Evolutionary conservation across 1,284 basidiomycete species (phyloP).

Genomic region (Stygiomarasmius scandens): DNA sequence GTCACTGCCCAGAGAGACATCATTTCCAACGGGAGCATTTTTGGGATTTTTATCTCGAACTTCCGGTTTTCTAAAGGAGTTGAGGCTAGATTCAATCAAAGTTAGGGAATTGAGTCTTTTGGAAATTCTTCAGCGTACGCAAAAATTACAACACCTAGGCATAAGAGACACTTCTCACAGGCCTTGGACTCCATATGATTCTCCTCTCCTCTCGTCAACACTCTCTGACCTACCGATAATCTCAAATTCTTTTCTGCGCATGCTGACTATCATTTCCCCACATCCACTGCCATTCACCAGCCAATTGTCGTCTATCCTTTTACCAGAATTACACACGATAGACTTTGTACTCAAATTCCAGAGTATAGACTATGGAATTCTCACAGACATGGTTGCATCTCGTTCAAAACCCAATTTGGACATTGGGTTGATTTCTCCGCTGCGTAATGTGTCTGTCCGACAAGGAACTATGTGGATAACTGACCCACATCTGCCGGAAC

Average conservation of each 20-base stretch:
- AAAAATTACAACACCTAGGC: not conserved
- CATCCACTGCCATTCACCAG: not conserved
- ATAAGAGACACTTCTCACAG: not conserved
- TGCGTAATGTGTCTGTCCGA: not conserved
- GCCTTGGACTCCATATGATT: no score
- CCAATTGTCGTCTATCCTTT: no score
- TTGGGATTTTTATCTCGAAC: not conserved
- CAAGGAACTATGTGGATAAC: not conserved
- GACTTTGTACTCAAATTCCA: conserved; percentile 1
- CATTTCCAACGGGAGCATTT: not conserved
- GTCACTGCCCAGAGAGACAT: no score
- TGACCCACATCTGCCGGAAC: no score
- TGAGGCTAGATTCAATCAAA: not conserved
- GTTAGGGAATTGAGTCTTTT: not conserved
- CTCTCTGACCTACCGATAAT: not conserved
- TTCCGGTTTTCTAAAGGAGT: not conserved
- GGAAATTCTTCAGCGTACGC: not conserved
- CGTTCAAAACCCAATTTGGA: not conserved
- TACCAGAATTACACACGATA: not conserved
- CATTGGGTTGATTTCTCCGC: not conserved
- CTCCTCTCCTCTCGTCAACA: no score
- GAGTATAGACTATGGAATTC: conserved; percentile 4
- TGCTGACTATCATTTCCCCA: not conserved
- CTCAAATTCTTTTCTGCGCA: not conserved
- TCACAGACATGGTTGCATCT: conserved; percentile 2